Evolutionary conservation across 495 filamentous ascomycete species (phyloP).

Genomic region (Podospora tetraspora): DNA sequence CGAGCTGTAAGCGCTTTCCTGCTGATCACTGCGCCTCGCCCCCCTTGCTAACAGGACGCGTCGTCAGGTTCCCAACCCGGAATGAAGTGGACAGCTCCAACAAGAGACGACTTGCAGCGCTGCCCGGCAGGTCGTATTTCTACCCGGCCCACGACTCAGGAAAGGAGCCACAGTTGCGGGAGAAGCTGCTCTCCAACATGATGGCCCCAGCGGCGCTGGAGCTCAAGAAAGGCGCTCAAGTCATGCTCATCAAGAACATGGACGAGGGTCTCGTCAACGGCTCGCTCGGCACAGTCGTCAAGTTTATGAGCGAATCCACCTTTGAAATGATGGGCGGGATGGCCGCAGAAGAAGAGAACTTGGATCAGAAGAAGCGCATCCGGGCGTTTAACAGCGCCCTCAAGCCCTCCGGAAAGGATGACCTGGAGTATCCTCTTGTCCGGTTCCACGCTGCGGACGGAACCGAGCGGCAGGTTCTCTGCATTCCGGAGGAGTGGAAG

Average conservation of each 20-base stretch:
- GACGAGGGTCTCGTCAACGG: slow-evolving; percentile 93
- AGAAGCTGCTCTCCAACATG: slow-evolving; percentile 78
- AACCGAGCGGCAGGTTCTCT: slow-evolving; percentile 68
- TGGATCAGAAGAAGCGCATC: slow-evolving; percentile 42
- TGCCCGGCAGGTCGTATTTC: slow-evolving; percentile 60
- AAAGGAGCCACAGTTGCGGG: slow-evolving; percentile 56
- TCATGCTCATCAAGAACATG: slow-evolving; percentile 99
- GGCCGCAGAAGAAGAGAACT: slow-evolving; percentile 47
- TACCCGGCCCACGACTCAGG: slow-evolving; percentile 77
- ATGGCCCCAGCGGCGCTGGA: slow-evolving; percentile 78
- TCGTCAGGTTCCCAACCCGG: slow-evolving; percentile 75
- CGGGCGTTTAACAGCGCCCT: slow-evolving; percentile 34
- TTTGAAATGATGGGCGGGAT: slow-evolving; percentile 60
- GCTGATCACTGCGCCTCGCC: background rate
- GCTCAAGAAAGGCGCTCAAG: slow-evolving; percentile 87
- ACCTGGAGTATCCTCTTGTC: slow-evolving; percentile 70
- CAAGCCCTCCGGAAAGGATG: slow-evolving; percentile 24
- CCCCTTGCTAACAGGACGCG: background rate
- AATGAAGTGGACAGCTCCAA: slow-evolving; percentile 88
- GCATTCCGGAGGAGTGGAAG: slow-evolving; percentile 86
- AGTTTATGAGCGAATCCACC: slow-evolving; percentile 77
- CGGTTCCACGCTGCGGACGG: slow-evolving; percentile 76
- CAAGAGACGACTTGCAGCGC: slow-evolving; percentile 58
- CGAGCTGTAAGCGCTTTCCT: slow-evolving; percentile 60
- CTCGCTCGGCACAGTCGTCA: slow-evolving; percentile 76